Conservation (phyloP, 345 rosid species). For the Camelina laxa region DNA sequence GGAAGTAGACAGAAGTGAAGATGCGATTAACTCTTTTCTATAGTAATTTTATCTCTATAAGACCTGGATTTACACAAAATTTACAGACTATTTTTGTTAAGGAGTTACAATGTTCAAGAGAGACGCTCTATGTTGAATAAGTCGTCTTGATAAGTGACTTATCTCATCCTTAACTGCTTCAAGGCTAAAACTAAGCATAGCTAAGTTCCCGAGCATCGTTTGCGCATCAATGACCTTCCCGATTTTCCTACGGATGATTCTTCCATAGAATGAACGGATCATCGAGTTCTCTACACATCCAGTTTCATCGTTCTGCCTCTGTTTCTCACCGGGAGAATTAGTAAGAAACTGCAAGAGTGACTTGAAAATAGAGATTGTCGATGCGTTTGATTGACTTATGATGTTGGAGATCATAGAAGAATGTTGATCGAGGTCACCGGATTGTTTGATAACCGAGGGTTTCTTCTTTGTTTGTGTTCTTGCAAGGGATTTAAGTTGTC, state of each 20-base stretch:
- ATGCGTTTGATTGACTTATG: slow-evolving; percentile 35
- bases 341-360: slow-evolving; percentile 56
- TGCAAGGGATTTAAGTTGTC: slow-evolving; percentile 43
- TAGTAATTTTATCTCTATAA: slow-evolving; percentile 16
- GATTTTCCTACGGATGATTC: slow-evolving; percentile 33
- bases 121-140: slow-evolving; percentile 53
- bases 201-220: slow-evolving; percentile 38
- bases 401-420: slow-evolving; percentile 39
- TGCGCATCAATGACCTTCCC: slow-evolving; percentile 20
- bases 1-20: slow-evolving; percentile 3
- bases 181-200: slow-evolving; percentile 41
- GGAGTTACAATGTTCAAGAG: slow-evolving; percentile 55
- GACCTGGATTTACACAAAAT: slow-evolving; percentile 25
- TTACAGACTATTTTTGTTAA: slow-evolving; percentile 24
- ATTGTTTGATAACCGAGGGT: background rate
- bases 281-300: slow-evolving; percentile 41
- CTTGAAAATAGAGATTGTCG: slow-evolving; percentile 46
- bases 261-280: slow-evolving; percentile 45
- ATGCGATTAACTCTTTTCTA: slow-evolving; percentile 9
- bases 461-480: slow-evolving; percentile 47
- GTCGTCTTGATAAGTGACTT: slow-evolving; percentile 48
- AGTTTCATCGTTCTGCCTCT: slow-evolving; percentile 27
- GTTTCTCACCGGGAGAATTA: slow-evolving; percentile 12
- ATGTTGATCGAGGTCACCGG: slow-evolving; percentile 29
- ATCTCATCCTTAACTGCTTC: slow-evolving; percentile 53